Evolutionary conservation across 495 filamentous ascomycete species (phyloP).

Genomic region (Bombardia bombarda): DNA sequence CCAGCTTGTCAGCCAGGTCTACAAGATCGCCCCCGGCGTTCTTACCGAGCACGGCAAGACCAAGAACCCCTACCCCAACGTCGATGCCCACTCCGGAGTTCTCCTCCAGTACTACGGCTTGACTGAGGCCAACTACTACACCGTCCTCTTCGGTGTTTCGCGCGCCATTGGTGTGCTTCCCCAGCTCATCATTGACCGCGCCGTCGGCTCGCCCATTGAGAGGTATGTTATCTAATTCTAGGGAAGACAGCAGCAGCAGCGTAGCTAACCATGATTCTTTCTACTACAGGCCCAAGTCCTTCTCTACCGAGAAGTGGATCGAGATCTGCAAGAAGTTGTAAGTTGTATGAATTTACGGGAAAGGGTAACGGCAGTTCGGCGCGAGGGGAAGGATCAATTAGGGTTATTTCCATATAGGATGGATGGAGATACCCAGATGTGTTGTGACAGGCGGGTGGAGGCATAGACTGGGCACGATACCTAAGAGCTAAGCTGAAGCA

Average conservation of each 20-base stretch:
- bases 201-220: conserved; percentile 79
- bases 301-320: conserved; percentile 93
- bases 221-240: conserved; percentile 22
- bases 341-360: conserved; percentile 21
- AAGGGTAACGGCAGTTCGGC: conserved; percentile 18
- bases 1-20: conserved; percentile 98
- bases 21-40: conserved; percentile 97
- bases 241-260: background rate
- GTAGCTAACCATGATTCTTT: conserved; percentile 13
- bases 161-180: conserved; percentile 96
- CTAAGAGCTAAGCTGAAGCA: too few species aligned
- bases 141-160: conserved; percentile 96
- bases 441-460: conserved; percentile 9
- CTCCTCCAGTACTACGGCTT: conserved; percentile 99
- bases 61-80: conserved; percentile 61
- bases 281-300: conserved; percentile 75
- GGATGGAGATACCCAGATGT: conserved; percentile 11
- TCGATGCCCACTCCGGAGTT: conserved; percentile 79
- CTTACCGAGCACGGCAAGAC: conserved; percentile 99
- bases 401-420: conserved; percentile 27
- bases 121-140: conserved; percentile 99
- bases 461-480: conserved; percentile 11
- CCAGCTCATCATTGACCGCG: conserved; percentile 99
- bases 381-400: conserved; percentile 20
- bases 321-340: conserved; percentile 86